phyloP scores from a whole-genome alignment of 2,329 filamentous ascomycete species.

The Penicillium sp. region DNA sequence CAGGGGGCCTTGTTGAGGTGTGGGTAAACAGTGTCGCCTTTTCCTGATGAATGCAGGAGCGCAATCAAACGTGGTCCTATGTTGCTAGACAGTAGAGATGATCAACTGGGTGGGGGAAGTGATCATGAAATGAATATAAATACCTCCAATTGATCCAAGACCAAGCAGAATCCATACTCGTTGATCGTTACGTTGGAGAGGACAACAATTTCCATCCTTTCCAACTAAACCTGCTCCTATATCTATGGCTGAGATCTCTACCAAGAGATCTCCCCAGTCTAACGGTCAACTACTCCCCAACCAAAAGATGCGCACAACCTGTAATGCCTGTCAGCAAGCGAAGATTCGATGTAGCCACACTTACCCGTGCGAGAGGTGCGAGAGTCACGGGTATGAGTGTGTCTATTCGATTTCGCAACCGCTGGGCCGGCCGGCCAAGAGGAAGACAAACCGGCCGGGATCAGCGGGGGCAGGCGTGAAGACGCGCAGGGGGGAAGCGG shows the following conservation, averaged over 20 bases:
- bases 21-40: neutral
- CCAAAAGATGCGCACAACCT: slow-evolving; percentile 36
- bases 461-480: neutral
- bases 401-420: slow-evolving; percentile 37
- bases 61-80: slow-evolving; percentile 1
- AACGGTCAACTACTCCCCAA: slow-evolving; percentile 27
- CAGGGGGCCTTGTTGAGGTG: neutral
- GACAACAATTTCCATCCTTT: neutral
- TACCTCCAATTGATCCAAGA: neutral
- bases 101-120: no score
- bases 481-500: neutral
- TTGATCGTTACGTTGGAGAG: no score
- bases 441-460: slow-evolving; percentile 15
- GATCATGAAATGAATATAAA: neutral
- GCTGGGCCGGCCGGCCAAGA: slow-evolving; percentile 34
- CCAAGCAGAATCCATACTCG: neutral
- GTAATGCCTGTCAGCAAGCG: slow-evolving; percentile 39
- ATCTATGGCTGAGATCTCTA: neutral
- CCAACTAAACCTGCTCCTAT: neutral
- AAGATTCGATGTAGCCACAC: slow-evolving; percentile 38
- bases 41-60: neutral
- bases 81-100: neutral
- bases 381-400: slow-evolving; percentile 33
- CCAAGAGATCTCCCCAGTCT: neutral
- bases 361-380: slow-evolving; percentile 33